These are phyloP conservation scores for Cetraspora pellucida DNA, from an alignment of 192 early-diverging fungal species.

Conservation along the genomic window DNA sequence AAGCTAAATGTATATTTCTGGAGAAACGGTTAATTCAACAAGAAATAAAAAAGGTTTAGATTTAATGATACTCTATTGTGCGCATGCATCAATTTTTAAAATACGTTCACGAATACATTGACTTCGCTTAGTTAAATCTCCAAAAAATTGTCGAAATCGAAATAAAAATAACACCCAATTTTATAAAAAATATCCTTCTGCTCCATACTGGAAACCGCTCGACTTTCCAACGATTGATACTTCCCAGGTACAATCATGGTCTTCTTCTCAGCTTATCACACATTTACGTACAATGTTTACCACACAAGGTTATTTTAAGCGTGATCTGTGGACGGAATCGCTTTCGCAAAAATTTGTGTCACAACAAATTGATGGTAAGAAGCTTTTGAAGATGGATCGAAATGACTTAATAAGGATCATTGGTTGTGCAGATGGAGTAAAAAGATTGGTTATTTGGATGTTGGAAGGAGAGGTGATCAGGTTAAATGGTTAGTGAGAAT, in stretches of 20 bases:
- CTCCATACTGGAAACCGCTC: neutral
- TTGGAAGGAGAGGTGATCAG: neutral
- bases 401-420: neutral
- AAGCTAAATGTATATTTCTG: too few species aligned
- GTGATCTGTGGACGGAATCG: neutral
- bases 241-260: neutral
- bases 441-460: neutral
- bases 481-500: neutral
- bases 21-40: too few species aligned
- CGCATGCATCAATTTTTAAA: too few species aligned
- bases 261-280: neutral
- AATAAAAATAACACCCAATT: too few species aligned
- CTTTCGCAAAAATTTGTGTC: neutral
- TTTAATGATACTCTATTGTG: too few species aligned
- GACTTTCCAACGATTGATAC: neutral
- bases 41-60: too few species aligned
- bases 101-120: too few species aligned
- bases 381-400: neutral
- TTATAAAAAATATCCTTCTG: too few species aligned
- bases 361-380: neutral
- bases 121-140: too few species aligned
- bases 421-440: neutral
- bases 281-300: neutral
- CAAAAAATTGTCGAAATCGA: too few species aligned
- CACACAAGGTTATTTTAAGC: neutral